Evolutionary conservation across 106 monocot species (phyloP).

Genomic region (Allium sativum): DNA sequence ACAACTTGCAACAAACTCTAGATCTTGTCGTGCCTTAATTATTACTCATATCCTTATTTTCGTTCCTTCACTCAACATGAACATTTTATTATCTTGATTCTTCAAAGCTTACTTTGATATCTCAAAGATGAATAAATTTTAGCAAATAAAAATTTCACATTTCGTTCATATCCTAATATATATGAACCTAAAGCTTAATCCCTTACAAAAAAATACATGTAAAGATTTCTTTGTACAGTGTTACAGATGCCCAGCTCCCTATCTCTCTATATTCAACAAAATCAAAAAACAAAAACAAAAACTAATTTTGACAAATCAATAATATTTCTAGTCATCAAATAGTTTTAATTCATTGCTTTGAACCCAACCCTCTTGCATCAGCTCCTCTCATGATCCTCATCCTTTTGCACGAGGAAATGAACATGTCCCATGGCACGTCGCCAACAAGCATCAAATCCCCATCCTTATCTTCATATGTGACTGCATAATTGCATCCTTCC

Average conservation of each 20-base stretch:
- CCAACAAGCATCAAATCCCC: slow-evolving; percentile 85
- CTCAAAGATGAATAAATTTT: background rate
- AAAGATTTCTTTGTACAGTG: slow-evolving; percentile 20
- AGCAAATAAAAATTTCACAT: background rate
- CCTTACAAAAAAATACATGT: slow-evolving; percentile 4
- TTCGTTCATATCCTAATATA: background rate
- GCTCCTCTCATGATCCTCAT: slow-evolving; percentile 63
- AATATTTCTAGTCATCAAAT: background rate
- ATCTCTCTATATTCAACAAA: background rate
- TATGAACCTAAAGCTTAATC: background rate
- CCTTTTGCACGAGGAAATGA: slow-evolving; percentile 49
- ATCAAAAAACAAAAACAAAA: background rate
- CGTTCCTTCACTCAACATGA: background rate
- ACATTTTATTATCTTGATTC: background rate
- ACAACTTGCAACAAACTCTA: background rate
- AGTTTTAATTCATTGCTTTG: slow-evolving; percentile 7
- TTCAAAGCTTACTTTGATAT: background rate
- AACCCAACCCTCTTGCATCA: slow-evolving; percentile 37
- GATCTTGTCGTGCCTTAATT: slow-evolving; percentile 4
- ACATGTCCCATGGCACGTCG: slow-evolving; percentile 76
- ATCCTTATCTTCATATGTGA: slow-evolving; percentile 86
- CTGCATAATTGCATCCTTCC: slow-evolving; percentile 26
- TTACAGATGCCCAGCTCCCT: background rate
- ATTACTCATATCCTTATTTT: background rate
- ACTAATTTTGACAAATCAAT: background rate